phyloP scores from a whole-genome alignment of 164 flowering plant species.

The Litsea cubeba region DNA sequence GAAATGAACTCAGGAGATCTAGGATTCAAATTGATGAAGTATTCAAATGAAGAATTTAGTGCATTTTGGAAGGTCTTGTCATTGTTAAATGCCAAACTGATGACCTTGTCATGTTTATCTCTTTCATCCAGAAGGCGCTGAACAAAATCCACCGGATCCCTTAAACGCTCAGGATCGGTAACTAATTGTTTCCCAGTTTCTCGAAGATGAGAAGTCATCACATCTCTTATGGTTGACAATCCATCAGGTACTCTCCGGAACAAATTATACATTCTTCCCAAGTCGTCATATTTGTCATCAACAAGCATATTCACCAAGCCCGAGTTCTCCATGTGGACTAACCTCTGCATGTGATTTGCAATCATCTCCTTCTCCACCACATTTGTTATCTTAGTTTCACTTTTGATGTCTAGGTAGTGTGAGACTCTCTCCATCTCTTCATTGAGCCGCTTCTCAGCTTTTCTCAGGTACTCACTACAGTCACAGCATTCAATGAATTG shows the following conservation, averaged over 20 bases:
- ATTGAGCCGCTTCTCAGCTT: constrained; percentile 73
- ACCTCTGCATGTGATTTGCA: constrained; percentile 79
- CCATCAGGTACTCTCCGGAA: constrained; percentile 80
- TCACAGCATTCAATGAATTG: constrained; percentile 77
- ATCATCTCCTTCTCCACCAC: constrained; percentile 98
- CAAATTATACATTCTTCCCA: constrained; percentile 77
- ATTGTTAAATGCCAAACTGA: constrained; percentile 58
- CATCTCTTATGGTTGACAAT: constrained; percentile 63
- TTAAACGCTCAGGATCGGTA: constrained; percentile 83
- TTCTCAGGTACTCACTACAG: constrained; percentile 77
- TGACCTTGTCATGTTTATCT: constrained; percentile 81
- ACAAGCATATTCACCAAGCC: constrained; percentile 88
- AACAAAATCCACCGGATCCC: constrained; percentile 91
- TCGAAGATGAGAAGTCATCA: constrained; percentile 81
- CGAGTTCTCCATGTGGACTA: constrained; percentile 94
- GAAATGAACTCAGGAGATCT: constrained; percentile 76
- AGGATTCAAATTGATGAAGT: constrained; percentile 75
- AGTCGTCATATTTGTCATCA: constrained; percentile 84
- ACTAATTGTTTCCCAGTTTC: constrained; percentile 86
- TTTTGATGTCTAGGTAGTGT: constrained; percentile 66
- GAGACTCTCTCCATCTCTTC: constrained; percentile 85
- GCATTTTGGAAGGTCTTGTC: constrained; percentile 94
- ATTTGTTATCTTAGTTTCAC: constrained; percentile 66
- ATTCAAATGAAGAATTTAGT: constrained; percentile 84
- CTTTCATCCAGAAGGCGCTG: constrained; percentile 79